Conservation (phyloP, 2,329 filamentous ascomycete genomes). For the Diplodia intermedia region DNA sequence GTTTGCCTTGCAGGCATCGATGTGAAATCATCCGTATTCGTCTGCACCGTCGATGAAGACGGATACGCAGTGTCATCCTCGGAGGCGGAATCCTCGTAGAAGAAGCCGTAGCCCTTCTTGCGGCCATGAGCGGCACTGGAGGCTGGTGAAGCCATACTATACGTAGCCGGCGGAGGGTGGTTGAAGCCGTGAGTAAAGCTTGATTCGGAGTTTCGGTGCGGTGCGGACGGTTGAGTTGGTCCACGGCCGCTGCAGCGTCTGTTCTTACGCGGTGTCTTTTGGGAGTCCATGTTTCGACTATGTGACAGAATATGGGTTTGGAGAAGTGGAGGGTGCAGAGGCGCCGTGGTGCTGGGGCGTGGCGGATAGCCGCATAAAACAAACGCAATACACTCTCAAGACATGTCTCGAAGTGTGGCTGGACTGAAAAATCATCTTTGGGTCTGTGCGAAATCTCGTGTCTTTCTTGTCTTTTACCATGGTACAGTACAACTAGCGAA, state of each 20-base stretch:
- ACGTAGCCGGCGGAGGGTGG: no score
- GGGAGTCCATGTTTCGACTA: not conserved
- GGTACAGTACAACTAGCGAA: not conserved
- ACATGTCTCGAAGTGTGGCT: not conserved
- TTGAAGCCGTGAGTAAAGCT: no score
- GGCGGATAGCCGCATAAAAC: not conserved
- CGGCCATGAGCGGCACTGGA: no score
- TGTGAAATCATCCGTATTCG: no score
- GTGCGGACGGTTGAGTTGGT: no score
- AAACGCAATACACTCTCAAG: not conserved
- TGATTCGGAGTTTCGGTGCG: no score
- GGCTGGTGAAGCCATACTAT: no score
- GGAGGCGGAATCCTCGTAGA: not conserved
- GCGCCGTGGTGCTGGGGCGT: not conserved
- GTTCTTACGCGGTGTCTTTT: not conserved
- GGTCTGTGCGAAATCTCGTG: not conserved
- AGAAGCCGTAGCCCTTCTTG: not conserved
- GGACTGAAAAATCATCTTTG: not conserved
- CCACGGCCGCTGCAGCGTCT: not conserved
- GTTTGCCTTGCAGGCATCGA: no score
- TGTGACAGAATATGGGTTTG: not conserved
- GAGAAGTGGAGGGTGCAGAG: not conserved
- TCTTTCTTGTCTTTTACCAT: not conserved
- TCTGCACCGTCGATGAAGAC: no score
- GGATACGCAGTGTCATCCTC: no score